Evolutionary conservation across 2,329 filamentous ascomycete species (phyloP), one percentile per base, ranked within the genome.

Genomic region (Aspergillus sp.): DNA sequence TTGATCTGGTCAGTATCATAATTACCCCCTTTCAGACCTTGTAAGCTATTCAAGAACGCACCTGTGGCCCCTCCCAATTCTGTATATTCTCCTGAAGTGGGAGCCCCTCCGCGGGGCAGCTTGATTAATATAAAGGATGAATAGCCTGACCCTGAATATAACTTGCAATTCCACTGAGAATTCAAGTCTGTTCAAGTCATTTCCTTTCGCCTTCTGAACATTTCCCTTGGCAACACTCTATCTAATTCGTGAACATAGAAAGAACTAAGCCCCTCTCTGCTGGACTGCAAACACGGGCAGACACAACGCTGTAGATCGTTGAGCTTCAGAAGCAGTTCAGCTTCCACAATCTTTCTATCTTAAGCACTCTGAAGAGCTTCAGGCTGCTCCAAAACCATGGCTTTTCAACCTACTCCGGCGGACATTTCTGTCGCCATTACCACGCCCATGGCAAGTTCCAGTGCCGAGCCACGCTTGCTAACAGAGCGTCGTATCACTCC

Each of bases 401-500:
- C 70, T 23, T 77, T 75, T 41, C 73, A 77, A 60, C 68, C 73
- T 23, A 75, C 76, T 0, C 75, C 76, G 3, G 58, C 66, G 51
- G 77, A 79, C 64, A 66, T 79, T 30, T 72, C 76, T 48, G 75
- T 78, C 60, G 67, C 75, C 44, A 75, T 79, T 58, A 75, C 75
- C 49, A 73, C 74, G 36, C 68, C 75, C 6, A 57, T 42, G 15
- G 42, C 61, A 23, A 47, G 50, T 38, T 44, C 54, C 17, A 58
- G 56, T 32, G 36, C 63, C 57, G 66, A 72, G 42, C 74, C 77
- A 2, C 68, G 72, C 17, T 75, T 81, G 51, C 86, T 88, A 52
- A 93, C 92, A 54, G 95, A 99, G 80, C 90, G 94, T 63, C 91
- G 95, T 67, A 88, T 98, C 75, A 94, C 91, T 25, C 94, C 94